Conservation (phyloP, 371 early-diverging fungal genomes). For the Mortierella sp. region DNA sequence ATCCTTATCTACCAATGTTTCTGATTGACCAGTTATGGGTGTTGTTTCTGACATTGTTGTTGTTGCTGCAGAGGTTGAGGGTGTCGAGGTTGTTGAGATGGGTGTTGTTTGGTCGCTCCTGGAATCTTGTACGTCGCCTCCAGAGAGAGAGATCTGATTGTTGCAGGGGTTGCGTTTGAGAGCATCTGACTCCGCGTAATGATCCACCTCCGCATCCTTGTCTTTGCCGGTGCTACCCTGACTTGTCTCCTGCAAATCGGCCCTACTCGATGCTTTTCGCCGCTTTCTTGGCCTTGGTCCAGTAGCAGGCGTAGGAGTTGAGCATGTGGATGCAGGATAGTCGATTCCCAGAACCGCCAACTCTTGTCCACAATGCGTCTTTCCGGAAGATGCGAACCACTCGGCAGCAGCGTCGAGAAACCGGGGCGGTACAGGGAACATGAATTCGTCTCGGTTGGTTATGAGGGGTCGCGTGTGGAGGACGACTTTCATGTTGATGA, state of each 20-base stretch:
- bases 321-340: neutral
- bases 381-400: neutral
- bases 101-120: neutral
- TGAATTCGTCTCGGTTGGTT: constrained; percentile 22
- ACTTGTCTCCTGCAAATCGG: neutral
- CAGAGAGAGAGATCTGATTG: neutral
- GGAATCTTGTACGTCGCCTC: neutral
- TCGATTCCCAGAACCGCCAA: neutral
- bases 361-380: neutral
- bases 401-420: constrained; percentile 4
- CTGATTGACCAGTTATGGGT: neutral
- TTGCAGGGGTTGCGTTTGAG: neutral
- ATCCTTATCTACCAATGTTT: neutral
- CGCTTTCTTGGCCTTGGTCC: neutral
- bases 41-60: neutral
- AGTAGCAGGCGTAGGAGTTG: neutral
- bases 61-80: neutral
- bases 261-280: neutral
- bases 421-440: constrained; percentile 22
- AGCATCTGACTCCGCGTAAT: neutral
- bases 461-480: constrained; percentile 27
- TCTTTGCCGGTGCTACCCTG: neutral
- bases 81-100: neutral
- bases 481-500: constrained; percentile 25
- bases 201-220: neutral